These are phyloP conservation scores for Penicillium sp. DNA, from an alignment of 2,329 filamentous ascomycete species.

Conservation along the genomic window DNA sequence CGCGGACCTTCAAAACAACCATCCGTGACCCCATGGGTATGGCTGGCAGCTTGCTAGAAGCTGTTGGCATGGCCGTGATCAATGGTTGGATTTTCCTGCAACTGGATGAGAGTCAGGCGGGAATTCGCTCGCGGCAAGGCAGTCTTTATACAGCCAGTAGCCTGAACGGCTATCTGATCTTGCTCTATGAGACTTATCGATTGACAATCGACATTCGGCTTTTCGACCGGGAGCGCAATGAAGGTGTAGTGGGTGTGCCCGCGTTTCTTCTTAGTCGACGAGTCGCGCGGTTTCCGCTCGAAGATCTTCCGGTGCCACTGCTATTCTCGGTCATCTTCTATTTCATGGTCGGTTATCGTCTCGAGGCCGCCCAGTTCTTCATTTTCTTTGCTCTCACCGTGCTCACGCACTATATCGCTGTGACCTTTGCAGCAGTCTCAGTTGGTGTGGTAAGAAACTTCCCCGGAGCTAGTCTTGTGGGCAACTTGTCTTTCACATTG, in stretches of 20 bases:
- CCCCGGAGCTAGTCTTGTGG: slow-evolving; percentile 63
- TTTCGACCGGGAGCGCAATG: slow-evolving; percentile 69
- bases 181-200: slow-evolving; percentile 70
- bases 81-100: slow-evolving; percentile 67
- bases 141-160: slow-evolving; percentile 66
- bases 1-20: slow-evolving; percentile 64
- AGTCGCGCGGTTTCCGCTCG: slow-evolving; percentile 61
- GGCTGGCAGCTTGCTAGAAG: slow-evolving; percentile 63
- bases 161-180: slow-evolving; percentile 68
- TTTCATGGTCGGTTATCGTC: slow-evolving; percentile 70
- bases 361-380: slow-evolving; percentile 59
- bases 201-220: slow-evolving; percentile 67
- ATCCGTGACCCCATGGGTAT: slow-evolving; percentile 73
- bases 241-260: slow-evolving; percentile 64
- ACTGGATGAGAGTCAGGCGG: slow-evolving; percentile 59
- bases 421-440: slow-evolving; percentile 64
- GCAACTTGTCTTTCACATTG: slow-evolving; percentile 65
- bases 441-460: slow-evolving; percentile 62
- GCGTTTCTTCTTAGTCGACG: slow-evolving; percentile 66
- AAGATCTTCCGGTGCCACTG: slow-evolving; percentile 67
- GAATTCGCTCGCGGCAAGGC: slow-evolving; percentile 67
- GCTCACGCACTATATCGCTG: slow-evolving; percentile 65
- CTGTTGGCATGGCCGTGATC: slow-evolving; percentile 63
- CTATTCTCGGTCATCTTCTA: slow-evolving; percentile 67
- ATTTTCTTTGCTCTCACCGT: slow-evolving; percentile 64